Evolutionary conservation across 2,329 filamentous ascomycete genomes (phyloP).

Genomic region (Aspergillus bombycis): DNA sequence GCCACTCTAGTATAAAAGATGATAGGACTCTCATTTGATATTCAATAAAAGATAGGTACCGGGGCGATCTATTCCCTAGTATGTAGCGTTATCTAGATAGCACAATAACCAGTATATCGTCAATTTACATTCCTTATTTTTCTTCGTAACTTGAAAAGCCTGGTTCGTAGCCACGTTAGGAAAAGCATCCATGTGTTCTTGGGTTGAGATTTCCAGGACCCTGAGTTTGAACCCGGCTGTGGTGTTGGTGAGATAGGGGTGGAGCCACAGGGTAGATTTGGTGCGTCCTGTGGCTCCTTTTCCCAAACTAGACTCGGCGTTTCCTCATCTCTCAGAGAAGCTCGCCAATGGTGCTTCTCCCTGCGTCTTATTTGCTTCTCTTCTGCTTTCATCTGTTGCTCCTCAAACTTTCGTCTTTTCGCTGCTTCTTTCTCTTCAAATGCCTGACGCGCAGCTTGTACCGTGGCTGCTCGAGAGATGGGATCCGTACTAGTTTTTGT

Average conservation of each 20-base stretch:
- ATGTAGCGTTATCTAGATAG: not conserved
- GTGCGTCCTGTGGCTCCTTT: conserved; percentile 28
- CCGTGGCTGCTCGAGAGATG: conserved; percentile 57
- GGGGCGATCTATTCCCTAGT: not conserved
- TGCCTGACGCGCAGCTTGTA: conserved; percentile 59
- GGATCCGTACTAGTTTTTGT: conserved; percentile 56
- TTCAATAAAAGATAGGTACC: not conserved
- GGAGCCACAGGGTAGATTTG: conserved; percentile 7
- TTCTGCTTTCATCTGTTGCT: conserved; percentile 54
- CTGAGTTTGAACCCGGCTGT: conserved; percentile 17
- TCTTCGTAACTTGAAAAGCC: conserved; percentile 55
- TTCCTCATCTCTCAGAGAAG: conserved; percentile 26
- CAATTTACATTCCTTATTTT: conserved; percentile 33
- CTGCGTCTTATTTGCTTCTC: conserved; percentile 48
- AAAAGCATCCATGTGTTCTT: conserved; percentile 56
- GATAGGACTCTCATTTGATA: not conserved
- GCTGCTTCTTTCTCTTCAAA: conserved; percentile 63
- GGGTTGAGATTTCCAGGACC: conserved; percentile 36
- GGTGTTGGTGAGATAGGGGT: conserved; percentile 6
- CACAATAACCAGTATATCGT: conserved; percentile 10
- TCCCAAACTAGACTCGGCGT: conserved; percentile 13
- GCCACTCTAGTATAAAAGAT: not conserved
- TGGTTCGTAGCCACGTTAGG: conserved; percentile 60
- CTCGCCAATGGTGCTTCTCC: conserved; percentile 39
- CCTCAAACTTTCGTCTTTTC: conserved; percentile 58